These are phyloP conservation scores for Ilyonectria robusta DNA, from an alignment of 2,329 filamentous ascomycete genomes.

Conservation along the genomic window DNA sequence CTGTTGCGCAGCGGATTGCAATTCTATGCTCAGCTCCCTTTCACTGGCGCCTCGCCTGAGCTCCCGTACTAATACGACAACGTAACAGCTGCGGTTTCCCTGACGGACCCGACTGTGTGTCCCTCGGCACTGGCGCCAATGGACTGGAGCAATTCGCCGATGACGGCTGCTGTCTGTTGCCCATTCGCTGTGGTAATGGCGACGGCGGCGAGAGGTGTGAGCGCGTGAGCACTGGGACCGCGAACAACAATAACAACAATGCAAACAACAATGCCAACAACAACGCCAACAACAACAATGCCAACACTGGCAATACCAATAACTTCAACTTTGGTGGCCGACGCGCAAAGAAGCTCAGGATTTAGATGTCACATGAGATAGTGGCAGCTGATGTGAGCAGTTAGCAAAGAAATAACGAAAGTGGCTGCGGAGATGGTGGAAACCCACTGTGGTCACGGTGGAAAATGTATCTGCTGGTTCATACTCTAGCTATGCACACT, in stretches of 20 bases:
- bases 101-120: neutral
- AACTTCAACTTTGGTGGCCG: neutral
- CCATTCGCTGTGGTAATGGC: neutral
- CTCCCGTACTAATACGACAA: neutral
- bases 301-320: neutral
- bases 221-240: neutral
- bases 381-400: too few relatives aligned
- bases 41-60: too few relatives aligned
- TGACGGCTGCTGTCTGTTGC: neutral
- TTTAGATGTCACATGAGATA: too few relatives aligned
- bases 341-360: too few relatives aligned
- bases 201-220: conserved; percentile 3
- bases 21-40: neutral
- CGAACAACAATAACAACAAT: neutral
- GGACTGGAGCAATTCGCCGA: conserved; percentile 1
- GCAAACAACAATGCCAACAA: neutral
- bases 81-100: neutral
- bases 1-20: too few relatives aligned
- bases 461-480: too few relatives aligned
- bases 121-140: neutral
- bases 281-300: neutral
- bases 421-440: too few relatives aligned
- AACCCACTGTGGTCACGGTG: too few relatives aligned
- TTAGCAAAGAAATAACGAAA: too few relatives aligned
- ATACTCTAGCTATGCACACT: too few relatives aligned